phyloP scores from a whole-genome alignment of 345 rosid genomes.

The Populus euphratica region DNA sequence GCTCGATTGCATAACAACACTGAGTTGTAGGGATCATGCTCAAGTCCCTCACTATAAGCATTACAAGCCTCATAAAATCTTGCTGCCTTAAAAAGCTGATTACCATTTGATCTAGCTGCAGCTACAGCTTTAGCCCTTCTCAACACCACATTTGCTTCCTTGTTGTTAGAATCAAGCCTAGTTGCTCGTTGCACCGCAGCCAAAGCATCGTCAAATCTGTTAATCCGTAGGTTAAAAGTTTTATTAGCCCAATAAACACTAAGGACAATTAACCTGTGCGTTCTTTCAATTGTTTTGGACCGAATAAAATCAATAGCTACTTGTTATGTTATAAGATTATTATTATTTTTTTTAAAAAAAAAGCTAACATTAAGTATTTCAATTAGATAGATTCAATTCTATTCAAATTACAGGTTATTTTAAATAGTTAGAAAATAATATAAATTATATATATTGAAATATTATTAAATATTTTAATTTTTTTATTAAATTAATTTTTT shows the following conservation, averaged over 20 bases:
- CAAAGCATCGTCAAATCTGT: slow-evolving; percentile 63
- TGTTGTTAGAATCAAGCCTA: slow-evolving; percentile 62
- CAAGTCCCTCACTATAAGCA: slow-evolving; percentile 74
- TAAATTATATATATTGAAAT: too few species aligned
- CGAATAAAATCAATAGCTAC: not conserved
- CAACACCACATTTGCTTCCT: slow-evolving; percentile 50
- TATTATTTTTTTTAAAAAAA: too few species aligned
- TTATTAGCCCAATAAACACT: not conserved
- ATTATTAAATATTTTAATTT: too few species aligned
- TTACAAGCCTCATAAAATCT: slow-evolving; percentile 49
- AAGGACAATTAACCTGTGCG: not conserved
- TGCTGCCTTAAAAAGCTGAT: slow-evolving; percentile 58
- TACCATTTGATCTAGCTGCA: slow-evolving; percentile 63
- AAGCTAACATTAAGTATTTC: not conserved
- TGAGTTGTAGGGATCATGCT: slow-evolving; percentile 66
- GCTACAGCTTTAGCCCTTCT: slow-evolving; percentile 52
- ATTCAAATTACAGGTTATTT: not conserved
- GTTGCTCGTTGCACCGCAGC: slow-evolving; percentile 63
- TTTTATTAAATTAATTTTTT: too few species aligned
- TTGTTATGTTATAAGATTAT: not conserved
- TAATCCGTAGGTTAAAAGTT: not conserved
- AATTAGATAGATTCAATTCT: not conserved
- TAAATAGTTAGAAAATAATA: fast-evolving
- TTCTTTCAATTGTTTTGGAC: not conserved
- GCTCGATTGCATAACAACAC: slow-evolving; percentile 85